Evolutionary conservation across 1,284 basidiomycete species (phyloP), one percentile per base, ranked within the genome.

Genomic region (Dichomitus squalens): DNA sequence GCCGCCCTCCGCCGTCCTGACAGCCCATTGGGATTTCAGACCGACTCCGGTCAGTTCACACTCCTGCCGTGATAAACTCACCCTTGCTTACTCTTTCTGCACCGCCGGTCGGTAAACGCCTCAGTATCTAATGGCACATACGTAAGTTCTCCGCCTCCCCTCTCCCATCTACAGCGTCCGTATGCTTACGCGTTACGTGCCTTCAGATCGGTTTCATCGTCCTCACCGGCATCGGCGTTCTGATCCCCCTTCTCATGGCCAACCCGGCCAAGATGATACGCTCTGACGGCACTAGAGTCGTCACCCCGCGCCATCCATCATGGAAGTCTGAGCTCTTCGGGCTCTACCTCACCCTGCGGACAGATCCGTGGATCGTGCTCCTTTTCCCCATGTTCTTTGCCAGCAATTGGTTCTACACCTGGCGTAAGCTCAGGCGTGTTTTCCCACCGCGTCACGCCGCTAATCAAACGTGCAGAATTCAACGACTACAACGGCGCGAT

Each of bases 381-480:
- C 68, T 79, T 27, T 78, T 79, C 65, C 77, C 77, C 4, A 76
- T 79, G 72, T 79, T 79, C 73, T 80, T 91, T 58, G 82, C 86
- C 4, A 86, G 85, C 44, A 91, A 91, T 70, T 92, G 87, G 81
- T 90, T 90, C 71, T 89, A 90, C 66, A 85, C 86, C 11, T 88
- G 86, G 85, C 86, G 84, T 85, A 63, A 66, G 82, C 76, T 54
- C 35, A 16, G 25, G 9, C 27, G 7, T 25, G 5, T 40, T 33
- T 18, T 20, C 40, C 1, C 11, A 12, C 34, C 3, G n/a, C 20
- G 7, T 20, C 8, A 2, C 23, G 2, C 21, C 44, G 31, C 53
- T 55, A 12, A 49, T 33, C 18, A 31, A 31, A 31, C 16, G 1
- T 9, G 43, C 60, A 85, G 83, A 87, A 68, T 88, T 88, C 70